A percentile compares a stretch with the other conserved stretches of the same genome.
Conservation (phyloP, 2,329 filamentous ascomycete species). For the Microsporum canis region DNA sequence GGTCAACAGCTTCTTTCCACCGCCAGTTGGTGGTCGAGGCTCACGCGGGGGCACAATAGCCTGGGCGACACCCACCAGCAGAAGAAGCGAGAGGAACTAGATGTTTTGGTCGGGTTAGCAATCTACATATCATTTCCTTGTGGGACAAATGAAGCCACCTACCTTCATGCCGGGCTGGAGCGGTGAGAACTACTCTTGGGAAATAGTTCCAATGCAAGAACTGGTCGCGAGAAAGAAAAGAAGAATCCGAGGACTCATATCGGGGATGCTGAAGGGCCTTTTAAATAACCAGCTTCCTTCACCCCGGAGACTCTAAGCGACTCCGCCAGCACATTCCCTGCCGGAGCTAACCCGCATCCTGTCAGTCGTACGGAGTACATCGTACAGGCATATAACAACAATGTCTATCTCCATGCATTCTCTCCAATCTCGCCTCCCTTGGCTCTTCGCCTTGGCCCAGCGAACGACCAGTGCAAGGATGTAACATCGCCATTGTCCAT, state of each 20-base stretch:
- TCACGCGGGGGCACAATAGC: slow-evolving; percentile 42
- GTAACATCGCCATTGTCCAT: not conserved
- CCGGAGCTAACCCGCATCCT: not conserved
- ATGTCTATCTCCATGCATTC: not conserved
- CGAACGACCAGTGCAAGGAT: not conserved
- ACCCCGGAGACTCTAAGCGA: not conserved
- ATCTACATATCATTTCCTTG: not conserved
- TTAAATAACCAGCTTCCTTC: not conserved
- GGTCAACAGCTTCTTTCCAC: slow-evolving; percentile 45
- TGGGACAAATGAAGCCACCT: not conserved
- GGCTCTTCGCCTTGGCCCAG: not conserved
- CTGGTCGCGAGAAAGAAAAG: not conserved
- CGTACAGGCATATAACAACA: not conserved
- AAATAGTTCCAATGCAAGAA: not conserved
- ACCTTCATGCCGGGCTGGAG: slow-evolving; percentile 8
- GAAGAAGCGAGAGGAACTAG: slow-evolving; percentile 11
- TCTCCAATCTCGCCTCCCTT: not conserved
- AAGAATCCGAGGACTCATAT: not conserved
- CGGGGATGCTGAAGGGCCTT: not conserved
- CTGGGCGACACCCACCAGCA: slow-evolving; percentile 17
- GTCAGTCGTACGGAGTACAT: not conserved
- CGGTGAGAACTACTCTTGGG: not conserved
- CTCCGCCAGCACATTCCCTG: not conserved
- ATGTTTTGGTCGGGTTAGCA: not conserved
- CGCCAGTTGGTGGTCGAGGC: slow-evolving; percentile 45